Evolutionary conservation across 176 grass and related monocot genomes (phyloP), one percentile per base, ranked within the genome.

Genomic region (Ampelocalamus luodianensis): DNA sequence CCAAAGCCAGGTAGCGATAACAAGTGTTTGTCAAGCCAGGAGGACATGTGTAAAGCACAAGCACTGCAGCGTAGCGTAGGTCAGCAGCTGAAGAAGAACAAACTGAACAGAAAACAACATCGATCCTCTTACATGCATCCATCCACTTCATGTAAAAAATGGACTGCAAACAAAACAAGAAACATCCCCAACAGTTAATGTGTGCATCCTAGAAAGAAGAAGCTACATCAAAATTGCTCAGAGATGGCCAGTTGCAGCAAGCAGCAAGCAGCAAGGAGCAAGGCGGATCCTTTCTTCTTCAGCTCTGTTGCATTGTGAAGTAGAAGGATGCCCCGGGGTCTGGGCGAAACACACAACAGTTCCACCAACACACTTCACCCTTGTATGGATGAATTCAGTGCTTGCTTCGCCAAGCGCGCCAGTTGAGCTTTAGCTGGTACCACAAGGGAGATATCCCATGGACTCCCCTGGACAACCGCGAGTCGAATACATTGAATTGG

Each of bases 371-470:
- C 8, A 20, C 6, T 23, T 64, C 58, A 0, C 55, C 73, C 14
- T 44, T 4, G 38, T 29, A 45, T 46, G 23, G 14, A 67, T 22
- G 23, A 61, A 44, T 70, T 93, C 77, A 96, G 78, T 96, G 95
- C 63, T 81, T 95, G 66, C 89, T 90, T 32, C 79, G 82, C 93
- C 87, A 90, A 0, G 85, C 68, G 15, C 92, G 68, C 95, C 95
- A 98, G 71, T 86, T 92, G 9, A 98, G 89, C 87, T 98, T 98
- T 34, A 98, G 77, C 82, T 95, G 95, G 67, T 93, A 98, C 95
- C 89, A 90, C 39, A 93, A 53, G 63, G 95, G 95, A 24, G 95
- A 93, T 27, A 90, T 36, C 20, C 95, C 95, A 67, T 90, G 85
- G 70, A 98, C 83, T 45, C 93, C 93, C 24, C 78, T 89, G 11